phyloP scores from a whole-genome alignment of 257 asterid species.

The Vinca minor region DNA sequence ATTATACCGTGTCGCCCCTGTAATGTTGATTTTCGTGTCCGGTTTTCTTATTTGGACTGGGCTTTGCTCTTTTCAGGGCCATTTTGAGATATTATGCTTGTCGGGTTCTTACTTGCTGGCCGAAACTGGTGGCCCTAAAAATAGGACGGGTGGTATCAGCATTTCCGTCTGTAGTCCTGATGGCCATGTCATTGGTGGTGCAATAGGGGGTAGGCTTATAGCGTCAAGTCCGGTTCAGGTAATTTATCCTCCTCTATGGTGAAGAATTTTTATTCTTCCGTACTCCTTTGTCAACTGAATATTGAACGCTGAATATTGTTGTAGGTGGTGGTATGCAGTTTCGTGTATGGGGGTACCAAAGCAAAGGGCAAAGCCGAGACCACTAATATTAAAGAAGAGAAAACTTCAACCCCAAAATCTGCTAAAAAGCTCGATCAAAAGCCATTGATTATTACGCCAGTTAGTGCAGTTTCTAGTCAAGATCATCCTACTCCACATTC shows the following conservation, averaged over 20 bases:
- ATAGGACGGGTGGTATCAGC: constrained; percentile 59
- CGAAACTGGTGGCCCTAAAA: constrained; percentile 51
- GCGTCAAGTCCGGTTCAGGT: constrained; percentile 61
- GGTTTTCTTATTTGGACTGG: too few relatives aligned
- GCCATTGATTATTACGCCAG: too few relatives aligned
- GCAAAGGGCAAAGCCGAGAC: constrained; percentile 44
- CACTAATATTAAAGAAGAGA: constrained; percentile 31
- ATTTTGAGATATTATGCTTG: constrained; percentile 52
- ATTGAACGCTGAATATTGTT: background rate
- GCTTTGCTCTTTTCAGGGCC: constrained; percentile 50
- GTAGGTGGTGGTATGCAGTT: constrained; percentile 82
- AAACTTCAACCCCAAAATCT: constrained; percentile 2
- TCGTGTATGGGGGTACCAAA: constrained; percentile 62
- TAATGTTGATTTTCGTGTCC: too few relatives aligned
- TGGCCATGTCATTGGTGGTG: constrained; percentile 64
- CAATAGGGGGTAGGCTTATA: constrained; percentile 53
- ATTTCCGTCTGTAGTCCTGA: constrained; percentile 63
- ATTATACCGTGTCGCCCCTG: too few relatives aligned
- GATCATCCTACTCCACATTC: constrained; percentile 32
- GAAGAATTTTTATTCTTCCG: constrained; percentile 2
- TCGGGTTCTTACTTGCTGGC: constrained; percentile 61
- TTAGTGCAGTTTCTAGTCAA: constrained; percentile 27
- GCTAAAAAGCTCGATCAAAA: constrained; percentile 37
- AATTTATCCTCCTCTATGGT: background rate
- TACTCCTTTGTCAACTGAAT: background rate